Percentiles rank a stretch among this genome's conserved stretches.
phyloP scores from a whole-genome alignment of 208 protist species.

The Leptomonas seymouri region DNA sequence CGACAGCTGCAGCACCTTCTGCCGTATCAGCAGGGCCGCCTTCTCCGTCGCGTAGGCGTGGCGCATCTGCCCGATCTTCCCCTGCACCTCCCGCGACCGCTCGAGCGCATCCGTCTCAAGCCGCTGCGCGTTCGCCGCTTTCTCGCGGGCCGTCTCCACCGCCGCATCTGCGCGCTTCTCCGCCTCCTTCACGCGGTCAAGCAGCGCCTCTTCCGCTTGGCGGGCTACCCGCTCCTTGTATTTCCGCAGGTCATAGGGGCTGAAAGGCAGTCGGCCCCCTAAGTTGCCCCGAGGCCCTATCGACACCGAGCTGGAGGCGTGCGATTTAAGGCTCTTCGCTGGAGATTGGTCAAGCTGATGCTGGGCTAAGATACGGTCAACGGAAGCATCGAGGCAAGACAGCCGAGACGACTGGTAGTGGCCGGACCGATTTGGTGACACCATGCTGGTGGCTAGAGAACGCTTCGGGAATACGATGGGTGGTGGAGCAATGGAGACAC shows the following conservation, averaged over 20 bases:
- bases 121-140: neutral
- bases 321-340: neutral
- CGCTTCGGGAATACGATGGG: too few relatives aligned
- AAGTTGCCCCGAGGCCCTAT: neutral
- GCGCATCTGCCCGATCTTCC: neutral
- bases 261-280: neutral
- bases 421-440: too few relatives aligned
- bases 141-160: neutral
- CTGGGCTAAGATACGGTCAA: neutral
- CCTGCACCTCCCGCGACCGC: neutral
- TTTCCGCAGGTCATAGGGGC: constrained; percentile 1
- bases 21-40: neutral
- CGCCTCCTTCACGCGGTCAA: neutral
- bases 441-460: too few relatives aligned
- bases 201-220: neutral
- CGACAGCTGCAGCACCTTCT: neutral
- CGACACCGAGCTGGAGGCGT: neutral
- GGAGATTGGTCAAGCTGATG: neutral
- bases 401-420: neutral
- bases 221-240: neutral
- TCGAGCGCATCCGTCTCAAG: neutral
- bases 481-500: too few relatives aligned
- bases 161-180: constrained; percentile 4
- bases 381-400: neutral
- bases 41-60: neutral